Percentiles rank a stretch among this genome's conserved stretches.
These are phyloP conservation scores for Salvia splendens DNA, from an alignment of 257 asterid genomes.

Conservation along the genomic window DNA sequence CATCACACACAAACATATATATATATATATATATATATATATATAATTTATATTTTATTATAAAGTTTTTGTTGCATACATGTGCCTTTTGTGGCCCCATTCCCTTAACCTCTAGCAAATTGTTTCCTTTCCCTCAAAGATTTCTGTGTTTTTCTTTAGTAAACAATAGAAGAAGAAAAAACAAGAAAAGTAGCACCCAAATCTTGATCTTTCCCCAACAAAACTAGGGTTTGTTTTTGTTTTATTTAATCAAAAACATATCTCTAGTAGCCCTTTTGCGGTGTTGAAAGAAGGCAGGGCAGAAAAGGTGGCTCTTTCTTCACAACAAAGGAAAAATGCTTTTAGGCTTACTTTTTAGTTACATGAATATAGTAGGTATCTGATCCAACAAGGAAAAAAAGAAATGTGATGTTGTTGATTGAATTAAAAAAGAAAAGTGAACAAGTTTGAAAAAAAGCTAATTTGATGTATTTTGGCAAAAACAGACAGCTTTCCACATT, in stretches of 20 bases:
- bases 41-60: conserved; percentile 29
- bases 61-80: conserved; percentile 59
- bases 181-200: conserved; percentile 2
- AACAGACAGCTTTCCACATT: background rate
- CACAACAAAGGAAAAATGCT: conserved; percentile 49
- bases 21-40: conserved; percentile 24
- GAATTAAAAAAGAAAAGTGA: background rate
- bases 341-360: conserved; percentile 11
- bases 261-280: conserved; percentile 33
- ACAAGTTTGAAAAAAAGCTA: background rate
- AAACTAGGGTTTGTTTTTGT: conserved; percentile 26
- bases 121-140: conserved; percentile 30
- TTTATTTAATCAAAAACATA: conserved; percentile 33
- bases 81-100: conserved; percentile 59
- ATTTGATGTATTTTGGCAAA: conserved; percentile 2
- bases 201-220: conserved; percentile 29
- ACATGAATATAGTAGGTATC: conserved; percentile 4
- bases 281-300: conserved; percentile 26
- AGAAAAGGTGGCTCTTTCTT: conserved; percentile 48
- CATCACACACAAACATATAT: conserved; percentile 23
- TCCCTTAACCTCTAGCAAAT: conserved; percentile 39
- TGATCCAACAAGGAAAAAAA: background rate
- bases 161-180: background rate
- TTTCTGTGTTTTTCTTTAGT: conserved; percentile 21
- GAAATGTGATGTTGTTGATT: background rate